Evolutionary conservation across 2,329 filamentous ascomycete species (phyloP), one percentile per base, ranked within the genome.

Genomic region (Venturia nashicola): DNA sequence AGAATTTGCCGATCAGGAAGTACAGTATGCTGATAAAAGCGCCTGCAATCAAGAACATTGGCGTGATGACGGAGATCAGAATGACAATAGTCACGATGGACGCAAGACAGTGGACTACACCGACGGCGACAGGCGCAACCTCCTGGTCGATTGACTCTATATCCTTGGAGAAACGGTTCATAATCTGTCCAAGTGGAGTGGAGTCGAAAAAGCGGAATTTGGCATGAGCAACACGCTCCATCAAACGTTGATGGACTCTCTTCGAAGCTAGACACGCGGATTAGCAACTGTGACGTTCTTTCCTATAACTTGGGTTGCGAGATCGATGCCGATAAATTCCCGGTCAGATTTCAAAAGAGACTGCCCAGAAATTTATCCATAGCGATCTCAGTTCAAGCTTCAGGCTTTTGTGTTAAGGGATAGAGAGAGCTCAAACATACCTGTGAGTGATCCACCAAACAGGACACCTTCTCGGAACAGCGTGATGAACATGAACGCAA

Each of bases 111-210:
- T 88, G 84, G 20, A 88, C 78, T 68, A 87, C 83, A 61, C 86
- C 85, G 68, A 97, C 92, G 27, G 94, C 93, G 48, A 95, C 86
- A 2, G 92, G 91, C 0, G 94, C 92, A 65, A 99, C 90, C 74
- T 99, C 94, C 73, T 99, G 94, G 69, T 99, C 94, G 23, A 99
- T 83, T 12, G 91, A 86, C 74, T 99, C 92, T 16, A 99, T 84
- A 73, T 99, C 94, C 76, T 97, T 97, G 73, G 93, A 97, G 77
- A 99, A 99, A 23, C 94, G 86, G 76, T 99, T 99, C 87, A 97
- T 97, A 70, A 99, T 82, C 75, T 97, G 93, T 14, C 94, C 94
- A 0, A 97, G 83, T 2, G 94, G 94, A 0, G 94, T 99, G 1
- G 93, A 89, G 71, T 99, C 94, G 71, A 99, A 99, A 78, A 99